Evolutionary conservation across 176 grass and related monocot genomes (phyloP).

Genomic region (Avena sativa): DNA sequence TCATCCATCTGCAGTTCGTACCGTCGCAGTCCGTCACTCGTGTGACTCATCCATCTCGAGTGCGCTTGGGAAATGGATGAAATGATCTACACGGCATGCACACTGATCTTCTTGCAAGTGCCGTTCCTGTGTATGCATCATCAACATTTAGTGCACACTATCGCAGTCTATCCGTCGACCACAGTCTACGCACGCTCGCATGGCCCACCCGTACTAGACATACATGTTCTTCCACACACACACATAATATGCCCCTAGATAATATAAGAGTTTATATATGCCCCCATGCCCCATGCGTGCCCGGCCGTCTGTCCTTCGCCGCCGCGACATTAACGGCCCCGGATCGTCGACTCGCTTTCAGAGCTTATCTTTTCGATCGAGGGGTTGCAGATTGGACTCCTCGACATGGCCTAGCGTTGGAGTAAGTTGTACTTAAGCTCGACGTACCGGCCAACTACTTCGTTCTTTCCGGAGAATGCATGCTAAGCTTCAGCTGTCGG

Average conservation of each 20-base stretch:
- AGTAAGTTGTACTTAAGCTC: not conserved
- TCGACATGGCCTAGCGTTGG: not conserved
- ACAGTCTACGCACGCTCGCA: too few species aligned
- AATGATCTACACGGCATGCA: not conserved
- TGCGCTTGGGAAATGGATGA: not conserved
- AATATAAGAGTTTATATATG: too few species aligned
- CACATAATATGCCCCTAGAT: too few species aligned
- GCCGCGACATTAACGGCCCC: not conserved
- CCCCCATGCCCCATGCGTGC: not conserved
- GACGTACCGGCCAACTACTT: not conserved
- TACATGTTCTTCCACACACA: too few species aligned
- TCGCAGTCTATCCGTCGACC: not conserved
- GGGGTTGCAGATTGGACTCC: not conserved
- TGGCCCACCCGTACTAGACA: too few species aligned
- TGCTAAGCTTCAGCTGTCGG: not conserved
- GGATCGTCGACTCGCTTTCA: not conserved
- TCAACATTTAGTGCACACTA: not conserved
- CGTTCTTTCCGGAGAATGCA: not conserved
- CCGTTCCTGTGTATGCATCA: not conserved
- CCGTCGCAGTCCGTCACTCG: not conserved
- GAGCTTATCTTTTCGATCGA: not conserved
- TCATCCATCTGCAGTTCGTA: not conserved
- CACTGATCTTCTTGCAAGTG: not conserved
- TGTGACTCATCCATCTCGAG: not conserved
- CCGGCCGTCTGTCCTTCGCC: not conserved